Evolutionary conservation across 495 filamentous ascomycete species (phyloP).

Genomic region (Daldinia vernicosa): DNA sequence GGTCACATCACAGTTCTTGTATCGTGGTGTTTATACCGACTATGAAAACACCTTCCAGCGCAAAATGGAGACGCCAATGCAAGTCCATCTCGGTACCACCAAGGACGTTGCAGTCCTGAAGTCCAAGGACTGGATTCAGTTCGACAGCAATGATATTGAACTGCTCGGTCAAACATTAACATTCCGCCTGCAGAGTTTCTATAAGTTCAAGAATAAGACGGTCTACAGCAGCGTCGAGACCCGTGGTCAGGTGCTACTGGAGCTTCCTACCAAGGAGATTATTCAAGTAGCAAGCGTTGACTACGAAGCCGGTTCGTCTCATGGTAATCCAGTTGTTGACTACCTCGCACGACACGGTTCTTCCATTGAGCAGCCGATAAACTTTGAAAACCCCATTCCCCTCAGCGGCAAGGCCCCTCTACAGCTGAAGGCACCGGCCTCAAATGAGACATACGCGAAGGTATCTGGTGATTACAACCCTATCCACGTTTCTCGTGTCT

Average conservation of each 20-base stretch:
- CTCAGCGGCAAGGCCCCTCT: slow-evolving; percentile 91
- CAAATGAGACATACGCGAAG: slow-evolving; percentile 96
- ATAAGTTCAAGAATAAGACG: slow-evolving; percentile 92
- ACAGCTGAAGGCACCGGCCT: slow-evolving; percentile 87
- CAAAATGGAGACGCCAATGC: slow-evolving; percentile 94
- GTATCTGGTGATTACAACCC: slow-evolving; percentile 99
- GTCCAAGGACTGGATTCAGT: slow-evolving; percentile 96
- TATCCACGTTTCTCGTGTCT: slow-evolving; percentile 97
- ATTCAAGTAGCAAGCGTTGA: slow-evolving; percentile 96
- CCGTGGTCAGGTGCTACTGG: slow-evolving; percentile 88
- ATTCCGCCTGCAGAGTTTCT: slow-evolving; percentile 93
- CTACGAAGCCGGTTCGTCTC: slow-evolving; percentile 87
- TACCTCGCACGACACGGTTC: slow-evolving; percentile 92
- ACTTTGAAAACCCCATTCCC: slow-evolving; percentile 97
- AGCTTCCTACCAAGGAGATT: slow-evolving; percentile 96
- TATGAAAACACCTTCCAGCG: slow-evolving; percentile 98
- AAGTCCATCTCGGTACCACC: slow-evolving; percentile 82
- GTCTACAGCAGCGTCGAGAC: slow-evolving; percentile 95
- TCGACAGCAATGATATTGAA: slow-evolving; percentile 82
- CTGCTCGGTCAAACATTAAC: slow-evolving; percentile 89
- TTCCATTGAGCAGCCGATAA: slow-evolving; percentile 94
- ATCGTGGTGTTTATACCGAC: slow-evolving; percentile 90
- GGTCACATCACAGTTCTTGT: slow-evolving; percentile 96
- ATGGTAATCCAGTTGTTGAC: slow-evolving; percentile 96
- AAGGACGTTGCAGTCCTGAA: slow-evolving; percentile 93